Evolutionary conservation across 129 eudicot species (phyloP).

Genomic region (Flaveria sonorensis): DNA sequence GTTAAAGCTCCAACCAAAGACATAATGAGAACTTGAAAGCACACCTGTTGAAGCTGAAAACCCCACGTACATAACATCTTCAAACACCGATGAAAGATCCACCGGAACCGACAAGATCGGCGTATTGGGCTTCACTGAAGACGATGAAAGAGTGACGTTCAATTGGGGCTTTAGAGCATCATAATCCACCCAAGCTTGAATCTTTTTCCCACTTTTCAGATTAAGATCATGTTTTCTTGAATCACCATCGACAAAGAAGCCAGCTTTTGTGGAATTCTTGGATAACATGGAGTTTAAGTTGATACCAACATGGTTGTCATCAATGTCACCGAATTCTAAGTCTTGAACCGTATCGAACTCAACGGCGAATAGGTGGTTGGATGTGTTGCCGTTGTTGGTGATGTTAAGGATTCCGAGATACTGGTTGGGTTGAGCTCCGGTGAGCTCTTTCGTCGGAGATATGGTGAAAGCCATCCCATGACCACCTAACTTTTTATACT

Average conservation of each 20-base stretch:
- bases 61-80: slow-evolving; percentile 66
- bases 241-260: slow-evolving; percentile 50
- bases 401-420: slow-evolving; percentile 69
- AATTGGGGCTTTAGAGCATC: slow-evolving; percentile 45
- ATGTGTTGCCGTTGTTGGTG: slow-evolving; percentile 52
- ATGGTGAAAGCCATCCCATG: slow-evolving; percentile 79
- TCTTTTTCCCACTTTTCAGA: slow-evolving; percentile 50
- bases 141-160: slow-evolving; percentile 58
- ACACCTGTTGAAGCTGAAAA: slow-evolving; percentile 85
- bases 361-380: slow-evolving; percentile 76
- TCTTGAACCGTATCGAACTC: slow-evolving; percentile 81
- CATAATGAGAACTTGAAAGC: slow-evolving; percentile 79
- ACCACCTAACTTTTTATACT: slow-evolving; percentile 62
- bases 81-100: slow-evolving; percentile 53
- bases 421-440: slow-evolving; percentile 67
- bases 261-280: slow-evolving; percentile 53
- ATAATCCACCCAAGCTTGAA: slow-evolving; percentile 84
- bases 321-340: slow-evolving; percentile 59
- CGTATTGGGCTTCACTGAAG: slow-evolving; percentile 48
- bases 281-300: slow-evolving; percentile 62
- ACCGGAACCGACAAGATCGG: slow-evolving; percentile 53
- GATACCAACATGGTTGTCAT: slow-evolving; percentile 73
- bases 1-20: slow-evolving; percentile 81
- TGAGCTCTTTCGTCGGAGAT: slow-evolving; percentile 48
- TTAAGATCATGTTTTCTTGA: slow-evolving; percentile 42